These are phyloP conservation scores for Austroboletus niveus DNA, from an alignment of 1,284 basidiomycete species.

Conservation along the genomic window DNA sequence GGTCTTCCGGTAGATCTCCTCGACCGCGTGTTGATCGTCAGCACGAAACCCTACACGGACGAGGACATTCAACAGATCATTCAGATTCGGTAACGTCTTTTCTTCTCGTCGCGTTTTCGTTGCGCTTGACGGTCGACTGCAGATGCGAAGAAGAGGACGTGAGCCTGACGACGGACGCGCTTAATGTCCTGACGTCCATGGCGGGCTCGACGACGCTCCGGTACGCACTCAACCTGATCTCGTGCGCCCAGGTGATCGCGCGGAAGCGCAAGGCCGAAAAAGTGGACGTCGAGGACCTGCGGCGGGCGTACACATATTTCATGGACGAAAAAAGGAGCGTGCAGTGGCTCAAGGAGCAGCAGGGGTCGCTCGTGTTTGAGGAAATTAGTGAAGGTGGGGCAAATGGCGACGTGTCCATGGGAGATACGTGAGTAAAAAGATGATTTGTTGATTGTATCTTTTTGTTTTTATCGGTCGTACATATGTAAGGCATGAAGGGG, in stretches of 20 bases:
- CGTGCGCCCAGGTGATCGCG: slow-evolving; percentile 83
- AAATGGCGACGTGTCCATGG: neutral
- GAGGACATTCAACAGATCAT: slow-evolving; percentile 92
- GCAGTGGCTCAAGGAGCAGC: slow-evolving; percentile 89
- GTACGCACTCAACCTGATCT: slow-evolving; percentile 91
- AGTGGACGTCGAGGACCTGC: slow-evolving; percentile 83
- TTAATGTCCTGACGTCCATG: slow-evolving; percentile 81
- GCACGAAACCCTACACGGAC: slow-evolving; percentile 84
- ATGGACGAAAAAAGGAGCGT: slow-evolving; percentile 95
- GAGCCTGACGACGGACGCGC: slow-evolving; percentile 72
- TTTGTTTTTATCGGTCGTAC: neutral
- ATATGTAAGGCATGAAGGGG: too few relatives aligned
- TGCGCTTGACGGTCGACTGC: neutral
- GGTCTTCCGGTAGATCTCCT: slow-evolving; percentile 94
- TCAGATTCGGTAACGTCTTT: slow-evolving; percentile 71
- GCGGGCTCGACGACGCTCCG: slow-evolving; percentile 84
- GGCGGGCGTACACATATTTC: slow-evolving; percentile 86
- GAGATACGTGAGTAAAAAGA: too few relatives aligned
- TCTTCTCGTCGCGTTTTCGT: neutral
- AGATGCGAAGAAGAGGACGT: slow-evolving; percentile 98
- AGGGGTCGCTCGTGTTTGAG: slow-evolving; percentile 70
- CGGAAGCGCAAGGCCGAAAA: slow-evolving; percentile 73
- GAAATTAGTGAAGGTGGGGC: slow-evolving; percentile 38
- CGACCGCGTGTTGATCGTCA: slow-evolving; percentile 94
- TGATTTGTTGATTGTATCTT: neutral